These are phyloP conservation scores for Pleurotus giganteus DNA, from an alignment of 768 basidiomycete species.

Conservation along the genomic window DNA sequence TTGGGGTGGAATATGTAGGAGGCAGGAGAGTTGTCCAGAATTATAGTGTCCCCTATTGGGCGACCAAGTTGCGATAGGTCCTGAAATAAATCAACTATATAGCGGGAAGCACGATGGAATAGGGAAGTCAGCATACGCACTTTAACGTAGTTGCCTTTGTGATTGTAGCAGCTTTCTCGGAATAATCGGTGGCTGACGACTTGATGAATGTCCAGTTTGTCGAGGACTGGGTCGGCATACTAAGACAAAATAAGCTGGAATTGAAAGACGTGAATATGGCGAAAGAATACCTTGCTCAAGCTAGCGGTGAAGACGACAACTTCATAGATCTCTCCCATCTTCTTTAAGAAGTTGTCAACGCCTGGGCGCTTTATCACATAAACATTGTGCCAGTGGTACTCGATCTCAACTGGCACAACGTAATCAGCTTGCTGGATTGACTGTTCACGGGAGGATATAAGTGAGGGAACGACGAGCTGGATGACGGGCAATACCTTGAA, in stretches of 20 bases:
- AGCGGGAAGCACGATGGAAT: background rate
- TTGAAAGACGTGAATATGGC: background rate
- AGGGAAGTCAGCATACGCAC: conserved; percentile 36
- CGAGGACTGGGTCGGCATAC: conserved; percentile 98
- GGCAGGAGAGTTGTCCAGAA: conserved; percentile 98
- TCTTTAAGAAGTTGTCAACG: conserved; percentile 94
- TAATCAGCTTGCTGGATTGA: conserved; percentile 95
- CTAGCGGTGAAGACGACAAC: conserved; percentile 98
- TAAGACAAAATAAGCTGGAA: conserved; percentile 28
- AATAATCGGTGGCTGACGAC: conserved; percentile 94
- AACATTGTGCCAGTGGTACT: conserved; percentile 97
- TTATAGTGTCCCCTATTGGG: conserved; percentile 91
- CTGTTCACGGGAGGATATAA: conserved; percentile 37
- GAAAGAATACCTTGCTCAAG: conserved; percentile 80
- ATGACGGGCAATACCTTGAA: conserved; percentile 73
- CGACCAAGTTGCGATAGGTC: conserved; percentile 97
- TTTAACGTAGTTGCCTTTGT: conserved; percentile 99
- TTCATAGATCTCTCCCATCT: conserved; percentile 99
- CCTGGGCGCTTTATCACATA: conserved; percentile 99
- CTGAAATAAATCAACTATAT: conserved; percentile 36
- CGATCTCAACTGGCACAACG: conserved; percentile 98
- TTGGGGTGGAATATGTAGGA: conserved; percentile 99
- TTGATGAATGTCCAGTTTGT: conserved; percentile 90
- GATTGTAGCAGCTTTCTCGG: conserved; percentile 98
- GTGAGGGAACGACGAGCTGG: background rate